These are phyloP conservation scores for Candida ulmi DNA, from an alignment of 805 yeast genomes.

Conservation along the genomic window DNA sequence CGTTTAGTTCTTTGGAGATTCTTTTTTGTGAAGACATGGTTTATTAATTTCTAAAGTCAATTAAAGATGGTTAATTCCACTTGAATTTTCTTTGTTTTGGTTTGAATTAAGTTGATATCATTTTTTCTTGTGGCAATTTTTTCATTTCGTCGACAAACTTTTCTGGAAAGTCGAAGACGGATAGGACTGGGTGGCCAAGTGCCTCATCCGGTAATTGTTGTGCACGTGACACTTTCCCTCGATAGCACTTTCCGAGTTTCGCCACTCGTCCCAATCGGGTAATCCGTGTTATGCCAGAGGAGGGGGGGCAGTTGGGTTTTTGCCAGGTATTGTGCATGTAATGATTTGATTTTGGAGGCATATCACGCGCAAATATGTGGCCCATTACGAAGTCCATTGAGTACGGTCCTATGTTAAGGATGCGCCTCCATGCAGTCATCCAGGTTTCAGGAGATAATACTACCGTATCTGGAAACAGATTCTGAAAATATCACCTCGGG, in stretches of 20 bases:
- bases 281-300: too few relatives aligned
- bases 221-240: background rate
- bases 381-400: too few relatives aligned
- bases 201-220: background rate
- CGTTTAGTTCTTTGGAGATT: slow-evolving; percentile 91
- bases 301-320: too few relatives aligned
- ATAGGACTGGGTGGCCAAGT: background rate
- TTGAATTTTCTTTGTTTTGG: background rate
- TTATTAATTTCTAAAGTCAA: slow-evolving; percentile 36
- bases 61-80: background rate
- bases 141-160: background rate
- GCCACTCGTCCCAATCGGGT: too few relatives aligned
- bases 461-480: too few relatives aligned
- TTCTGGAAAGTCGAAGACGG: background rate
- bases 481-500: too few relatives aligned
- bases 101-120: background rate
- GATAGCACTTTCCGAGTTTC: background rate
- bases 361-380: too few relatives aligned
- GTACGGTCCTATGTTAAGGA: too few relatives aligned
- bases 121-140: slow-evolving; percentile 1
- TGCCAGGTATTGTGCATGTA: too few relatives aligned
- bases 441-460: too few relatives aligned
- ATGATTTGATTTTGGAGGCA: too few relatives aligned
- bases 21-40: slow-evolving; percentile 65
- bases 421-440: too few relatives aligned